A percentile compares a stretch with the other conserved stretches of the same genome.
phyloP scores from a whole-genome alignment of 1,139 yeast genomes.

The Sugiyamaella grinbergsii region DNA sequence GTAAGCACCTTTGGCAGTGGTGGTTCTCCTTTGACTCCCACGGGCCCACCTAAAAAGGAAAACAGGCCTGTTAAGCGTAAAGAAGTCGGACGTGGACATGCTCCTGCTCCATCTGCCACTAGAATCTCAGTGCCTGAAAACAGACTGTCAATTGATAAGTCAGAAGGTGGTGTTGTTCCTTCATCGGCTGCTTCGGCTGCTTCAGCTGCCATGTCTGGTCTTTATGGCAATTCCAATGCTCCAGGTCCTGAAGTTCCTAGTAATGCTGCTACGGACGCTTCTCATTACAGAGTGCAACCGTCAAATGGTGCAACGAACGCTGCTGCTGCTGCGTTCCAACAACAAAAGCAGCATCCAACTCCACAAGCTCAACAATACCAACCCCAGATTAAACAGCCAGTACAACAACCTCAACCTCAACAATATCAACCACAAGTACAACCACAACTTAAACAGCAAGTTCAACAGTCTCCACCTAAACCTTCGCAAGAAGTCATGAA shows the following conservation, averaged over 20 bases:
- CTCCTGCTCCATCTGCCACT: slow-evolving; percentile 14
- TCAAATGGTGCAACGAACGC: slow-evolving; percentile 11
- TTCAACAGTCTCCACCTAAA: slow-evolving; percentile 21
- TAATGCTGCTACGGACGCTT: neutral
- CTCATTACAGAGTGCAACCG: slow-evolving; percentile 1
- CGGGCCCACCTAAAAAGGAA: slow-evolving; percentile 35
- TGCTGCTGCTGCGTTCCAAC: slow-evolving; percentile 14
- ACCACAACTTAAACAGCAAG: slow-evolving; percentile 26
- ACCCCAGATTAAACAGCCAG: neutral
- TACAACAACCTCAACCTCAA: slow-evolving; percentile 21
- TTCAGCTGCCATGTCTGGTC: slow-evolving; percentile 12
- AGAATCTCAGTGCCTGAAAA: slow-evolving; percentile 5
- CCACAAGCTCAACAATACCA: slow-evolving; percentile 23
- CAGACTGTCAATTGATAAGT: neutral
- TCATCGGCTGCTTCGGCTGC: slow-evolving; percentile 12
- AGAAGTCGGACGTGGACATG: slow-evolving; percentile 38
- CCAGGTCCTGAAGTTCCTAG: neutral
- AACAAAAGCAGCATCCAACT: slow-evolving; percentile 24
- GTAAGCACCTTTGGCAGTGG: slow-evolving; percentile 12
- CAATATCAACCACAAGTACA: slow-evolving; percentile 34
- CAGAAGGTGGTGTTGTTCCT: neutral
- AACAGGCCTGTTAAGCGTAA: slow-evolving; percentile 37
- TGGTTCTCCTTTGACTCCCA: slow-evolving; percentile 22
- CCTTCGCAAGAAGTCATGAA: slow-evolving; percentile 3
- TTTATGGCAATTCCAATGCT: neutral